A percentile compares a stretch with the other conserved stretches of the same genome.
phyloP scores from a whole-genome alignment of 176 grass and related monocot genomes.

The sorghum (Sorghum bicolor) region DNA sequence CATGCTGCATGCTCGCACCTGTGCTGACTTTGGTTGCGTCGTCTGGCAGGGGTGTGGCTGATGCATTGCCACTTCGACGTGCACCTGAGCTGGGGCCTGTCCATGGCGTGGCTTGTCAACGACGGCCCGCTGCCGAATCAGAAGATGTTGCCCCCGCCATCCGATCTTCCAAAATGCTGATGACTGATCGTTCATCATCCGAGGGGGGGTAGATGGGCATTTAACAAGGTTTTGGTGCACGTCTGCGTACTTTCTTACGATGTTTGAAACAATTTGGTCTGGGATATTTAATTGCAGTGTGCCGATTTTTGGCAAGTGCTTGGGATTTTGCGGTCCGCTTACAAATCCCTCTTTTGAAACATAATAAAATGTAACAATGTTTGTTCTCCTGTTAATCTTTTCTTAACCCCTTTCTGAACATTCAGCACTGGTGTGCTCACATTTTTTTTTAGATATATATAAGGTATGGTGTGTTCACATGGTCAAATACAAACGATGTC shows the following conservation, averaged over 20 bases:
- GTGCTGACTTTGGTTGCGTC: neutral
- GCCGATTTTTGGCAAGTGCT: slow-evolving; percentile 30
- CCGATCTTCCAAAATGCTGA: slow-evolving; percentile 66
- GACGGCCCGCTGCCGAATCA: slow-evolving; percentile 52
- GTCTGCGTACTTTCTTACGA: neutral
- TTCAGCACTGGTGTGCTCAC: neutral
- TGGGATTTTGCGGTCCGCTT: neutral
- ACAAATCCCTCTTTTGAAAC: slow-evolving; percentile 33
- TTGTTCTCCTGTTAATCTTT: neutral
- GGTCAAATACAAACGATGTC: neutral
- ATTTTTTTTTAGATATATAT: too few relatives aligned
- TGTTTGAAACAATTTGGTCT: neutral
- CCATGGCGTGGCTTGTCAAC: slow-evolving; percentile 68
- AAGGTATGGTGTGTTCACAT: neutral
- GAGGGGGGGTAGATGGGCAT: neutral
- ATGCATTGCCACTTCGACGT: slow-evolving; percentile 81
- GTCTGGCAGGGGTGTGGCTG: slow-evolving; percentile 53
- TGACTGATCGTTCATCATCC: neutral
- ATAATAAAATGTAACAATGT: slow-evolving; percentile 29
- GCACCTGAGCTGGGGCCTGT: slow-evolving; percentile 69
- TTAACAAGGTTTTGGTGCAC: slow-evolving; percentile 16
- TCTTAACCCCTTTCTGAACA: neutral
- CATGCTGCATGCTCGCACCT: neutral
- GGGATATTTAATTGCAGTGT: neutral
- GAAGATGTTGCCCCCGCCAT: slow-evolving; percentile 64